Base-by-base conservation (phyloP, 495 filamentous ascomycete species). In the Lasiosphaeria hispida region DNA sequence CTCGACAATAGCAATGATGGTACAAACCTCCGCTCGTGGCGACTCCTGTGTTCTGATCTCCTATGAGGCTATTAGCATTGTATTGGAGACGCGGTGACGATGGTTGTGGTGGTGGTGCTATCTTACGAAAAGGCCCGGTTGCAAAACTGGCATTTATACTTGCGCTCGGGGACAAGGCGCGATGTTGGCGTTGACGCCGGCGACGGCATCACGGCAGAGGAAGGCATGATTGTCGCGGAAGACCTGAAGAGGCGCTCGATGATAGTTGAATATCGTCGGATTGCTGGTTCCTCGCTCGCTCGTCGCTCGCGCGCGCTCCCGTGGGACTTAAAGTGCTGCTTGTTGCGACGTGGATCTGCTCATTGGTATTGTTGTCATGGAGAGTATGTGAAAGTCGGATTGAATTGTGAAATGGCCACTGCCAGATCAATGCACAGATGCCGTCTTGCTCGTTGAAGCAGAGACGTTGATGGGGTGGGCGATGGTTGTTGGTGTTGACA, bases 101-200 rank as follows among this genome's bases (percentile, higher is more conserved):
- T n/a, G n/a, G n/a, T n/a, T n/a, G 40, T 53, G 47, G 52, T 19
- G 50, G 61, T 95, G 85, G 75, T 98, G 94, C 73, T 98, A 95
- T 71, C 91, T 96, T 71, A 95, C 82, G 77, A 91, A 72, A 98
- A 98, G 53, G 94, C 94, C 69, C 94, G 85, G 74, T 89, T 90
- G 80, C 94, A 98, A 75, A 96, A 98, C 81, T 96, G 91, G 77
- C 94, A 98, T 75, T 97, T 96, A 84, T 98, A 98, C 75, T 96
- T 97, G 80, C 92, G 91, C 79, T 97, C 92, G 42, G 92, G 68
- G 33, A 83, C 83, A 64, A 82, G 71, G 63, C 84, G 73, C 66
- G 77, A 79, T 36, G 81, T 80, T 58, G 88, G 80, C 58, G 83
- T 77, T 67, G 85, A 84, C 69, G 82, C 68, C 63, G 82, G 69